A percentile compares a stretch with the other conserved stretches of the same genome.
These are phyloP conservation scores for Lepiota venenata DNA, from an alignment of 768 basidiomycete species.

Conservation along the genomic window DNA sequence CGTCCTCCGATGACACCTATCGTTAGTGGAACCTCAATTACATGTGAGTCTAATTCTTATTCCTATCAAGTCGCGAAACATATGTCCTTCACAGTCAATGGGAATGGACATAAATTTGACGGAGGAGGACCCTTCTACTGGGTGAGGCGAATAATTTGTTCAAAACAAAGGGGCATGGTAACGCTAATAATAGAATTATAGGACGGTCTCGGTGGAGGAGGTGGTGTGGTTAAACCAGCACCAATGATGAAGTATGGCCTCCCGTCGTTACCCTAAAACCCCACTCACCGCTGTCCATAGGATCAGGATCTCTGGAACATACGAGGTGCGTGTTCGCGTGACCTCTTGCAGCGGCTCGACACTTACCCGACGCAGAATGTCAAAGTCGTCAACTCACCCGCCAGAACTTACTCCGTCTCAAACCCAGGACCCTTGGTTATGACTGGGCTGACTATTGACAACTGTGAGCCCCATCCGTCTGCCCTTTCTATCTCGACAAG, in stretches of 20 bases:
- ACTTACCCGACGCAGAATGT: conserved; percentile 29
- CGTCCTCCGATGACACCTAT: neutral
- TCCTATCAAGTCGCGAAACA: neutral
- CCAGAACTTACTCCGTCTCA: conserved; percentile 34
- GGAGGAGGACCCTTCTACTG: conserved; percentile 43
- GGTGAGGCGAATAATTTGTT: conserved; percentile 20
- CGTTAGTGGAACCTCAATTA: conserved; percentile 42
- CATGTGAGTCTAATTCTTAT: conserved; percentile 31
- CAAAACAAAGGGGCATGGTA: neutral
- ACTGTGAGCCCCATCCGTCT: conserved; percentile 37
- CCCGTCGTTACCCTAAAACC: neutral
- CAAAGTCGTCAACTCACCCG: conserved; percentile 38
- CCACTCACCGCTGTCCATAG: conserved; percentile 17
- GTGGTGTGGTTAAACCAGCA: conserved; percentile 36
- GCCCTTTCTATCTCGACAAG: conserved; percentile 1
- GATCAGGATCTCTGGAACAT: conserved; percentile 36
- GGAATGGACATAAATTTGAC: conserved; percentile 38
- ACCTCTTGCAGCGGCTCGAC: conserved; percentile 14
- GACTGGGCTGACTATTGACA: conserved; percentile 46
- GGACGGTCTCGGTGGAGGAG: conserved; percentile 37
- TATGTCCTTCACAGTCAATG: conserved; percentile 27
- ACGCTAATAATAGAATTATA: conserved; percentile 13
- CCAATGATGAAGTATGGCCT: conserved; percentile 41
- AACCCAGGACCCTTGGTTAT: conserved; percentile 40
- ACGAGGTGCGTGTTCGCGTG: conserved; percentile 25